A percentile compares a stretch with the other conserved stretches of the same genome.
Conservation (phyloP, 257 asterid species). For the Solanum bukasovii region DNA sequence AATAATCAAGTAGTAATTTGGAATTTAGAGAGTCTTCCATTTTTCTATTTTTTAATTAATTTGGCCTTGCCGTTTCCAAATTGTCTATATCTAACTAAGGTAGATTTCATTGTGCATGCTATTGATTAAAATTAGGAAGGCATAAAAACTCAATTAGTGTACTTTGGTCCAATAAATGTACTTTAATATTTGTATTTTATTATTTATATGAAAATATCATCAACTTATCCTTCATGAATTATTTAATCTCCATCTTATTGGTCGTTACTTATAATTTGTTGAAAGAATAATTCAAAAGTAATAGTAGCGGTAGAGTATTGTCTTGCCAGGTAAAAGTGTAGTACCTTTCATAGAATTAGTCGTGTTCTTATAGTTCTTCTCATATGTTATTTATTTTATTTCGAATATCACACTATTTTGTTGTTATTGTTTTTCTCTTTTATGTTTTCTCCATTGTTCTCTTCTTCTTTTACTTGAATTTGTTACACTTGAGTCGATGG, state of each 20-base stretch:
- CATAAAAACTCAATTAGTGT: background rate
- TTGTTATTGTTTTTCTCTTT: no score
- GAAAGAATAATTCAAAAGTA: background rate
- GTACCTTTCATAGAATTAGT: background rate
- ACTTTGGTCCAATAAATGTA: background rate
- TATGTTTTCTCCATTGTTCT: no score
- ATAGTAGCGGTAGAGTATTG: background rate
- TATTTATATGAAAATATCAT: no score
- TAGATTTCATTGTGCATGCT: background rate
- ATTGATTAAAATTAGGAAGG: background rate
- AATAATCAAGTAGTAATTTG: background rate
- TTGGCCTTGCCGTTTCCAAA: background rate
- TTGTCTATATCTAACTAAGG: background rate
- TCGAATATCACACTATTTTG: no score
- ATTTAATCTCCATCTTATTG: background rate
- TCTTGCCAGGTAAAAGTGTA: no score
- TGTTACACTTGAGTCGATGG: no score
- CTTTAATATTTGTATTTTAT: background rate
- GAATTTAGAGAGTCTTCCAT: background rate
- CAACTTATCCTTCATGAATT: background rate
- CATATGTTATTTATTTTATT: no score
- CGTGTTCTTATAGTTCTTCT: background rate
- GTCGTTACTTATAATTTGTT: background rate
- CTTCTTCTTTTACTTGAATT: no score
- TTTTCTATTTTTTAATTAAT: background rate